Percentiles rank a stretch among this genome's conserved stretches.
Evolutionary conservation across 129 eudicot species (phyloP).

Genomic region (Lactuca sativa): DNA sequence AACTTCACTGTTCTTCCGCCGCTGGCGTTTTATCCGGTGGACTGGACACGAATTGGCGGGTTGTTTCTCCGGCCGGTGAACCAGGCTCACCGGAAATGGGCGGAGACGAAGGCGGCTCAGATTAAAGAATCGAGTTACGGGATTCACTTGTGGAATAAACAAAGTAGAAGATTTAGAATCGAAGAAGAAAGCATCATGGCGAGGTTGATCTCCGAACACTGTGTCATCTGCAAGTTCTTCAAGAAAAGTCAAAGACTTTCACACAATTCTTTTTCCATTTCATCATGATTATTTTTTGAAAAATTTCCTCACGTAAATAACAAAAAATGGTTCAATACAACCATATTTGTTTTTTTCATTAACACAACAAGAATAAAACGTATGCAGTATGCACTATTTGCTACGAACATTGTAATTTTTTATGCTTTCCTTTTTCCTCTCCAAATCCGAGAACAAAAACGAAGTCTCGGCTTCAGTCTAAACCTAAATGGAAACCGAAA

Average conservation of each 20-base stretch:
- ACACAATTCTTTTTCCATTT: slow-evolving; percentile 3
- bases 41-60: slow-evolving; percentile 53
- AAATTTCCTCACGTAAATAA: slow-evolving; percentile 1
- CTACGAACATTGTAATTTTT: background rate
- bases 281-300: background rate
- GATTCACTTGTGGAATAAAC: slow-evolving; percentile 84
- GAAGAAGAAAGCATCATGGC: slow-evolving; percentile 72
- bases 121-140: slow-evolving; percentile 49
- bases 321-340: background rate
- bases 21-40: slow-evolving; percentile 76
- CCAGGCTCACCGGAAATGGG: slow-evolving; percentile 45
- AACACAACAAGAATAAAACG: background rate
- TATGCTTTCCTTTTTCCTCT: slow-evolving; percentile 4
- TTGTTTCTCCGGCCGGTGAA: slow-evolving; percentile 45
- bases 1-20: slow-evolving; percentile 61
- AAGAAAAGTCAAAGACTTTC: slow-evolving; percentile 27
- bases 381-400: background rate
- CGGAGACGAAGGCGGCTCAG: slow-evolving; percentile 49
- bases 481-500: slow-evolving; percentile 24
- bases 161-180: slow-evolving; percentile 51
- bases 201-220: slow-evolving; percentile 52
- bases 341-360: background rate
- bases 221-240: slow-evolving; percentile 54
- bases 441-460: slow-evolving; percentile 19
- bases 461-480: slow-evolving; percentile 37